Percentiles rank a stretch among this genome's conserved stretches.
These are phyloP conservation scores for Phytophthora pistaciae DNA, from an alignment of 352 stramenopile genomes.

Conservation along the genomic window DNA sequence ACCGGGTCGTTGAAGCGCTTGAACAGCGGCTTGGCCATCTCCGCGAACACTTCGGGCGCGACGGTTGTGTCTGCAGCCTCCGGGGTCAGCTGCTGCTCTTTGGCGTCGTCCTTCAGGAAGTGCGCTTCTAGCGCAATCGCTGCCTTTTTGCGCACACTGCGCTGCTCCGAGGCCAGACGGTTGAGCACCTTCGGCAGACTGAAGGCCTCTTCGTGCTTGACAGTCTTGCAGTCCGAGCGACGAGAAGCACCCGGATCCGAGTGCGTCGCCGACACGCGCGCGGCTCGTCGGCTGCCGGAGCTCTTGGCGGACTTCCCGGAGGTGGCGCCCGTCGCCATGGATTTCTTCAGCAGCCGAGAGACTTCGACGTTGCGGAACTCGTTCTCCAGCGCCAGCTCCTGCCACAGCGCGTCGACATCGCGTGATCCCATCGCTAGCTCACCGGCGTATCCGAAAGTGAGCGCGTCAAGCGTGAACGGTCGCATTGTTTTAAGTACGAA, in stretches of 20 bases:
- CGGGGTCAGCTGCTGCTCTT: neutral
- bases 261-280: slow-evolving; percentile 1
- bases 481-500: slow-evolving; percentile 16
- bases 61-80: neutral
- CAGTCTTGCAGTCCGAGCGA: neutral
- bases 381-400: slow-evolving; percentile 54
- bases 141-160: slow-evolving; percentile 70
- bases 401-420: slow-evolving; percentile 57
- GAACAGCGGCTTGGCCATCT: slow-evolving; percentile 80
- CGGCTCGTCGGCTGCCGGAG: slow-evolving; percentile 1
- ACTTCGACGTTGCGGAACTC: slow-evolving; percentile 33
- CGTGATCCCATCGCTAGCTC: slow-evolving; percentile 24
- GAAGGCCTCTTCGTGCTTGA: slow-evolving; percentile 34
- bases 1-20: slow-evolving; percentile 86
- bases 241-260: neutral
- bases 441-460: slow-evolving; percentile 19
- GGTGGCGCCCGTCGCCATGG: slow-evolving; percentile 25
- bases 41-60: slow-evolving; percentile 34
- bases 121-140: slow-evolving; percentile 54
- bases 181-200: slow-evolving; percentile 68
- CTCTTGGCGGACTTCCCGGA: slow-evolving; percentile 13
- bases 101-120: slow-evolving; percentile 33
- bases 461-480: slow-evolving; percentile 15
- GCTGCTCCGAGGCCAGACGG: slow-evolving; percentile 58
- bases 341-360: slow-evolving; percentile 50